Evolutionary conservation across 2,329 filamentous ascomycete genomes (phyloP), one percentile per base, ranked within the genome.

Genomic region (Talaromyces rugulosus): DNA sequence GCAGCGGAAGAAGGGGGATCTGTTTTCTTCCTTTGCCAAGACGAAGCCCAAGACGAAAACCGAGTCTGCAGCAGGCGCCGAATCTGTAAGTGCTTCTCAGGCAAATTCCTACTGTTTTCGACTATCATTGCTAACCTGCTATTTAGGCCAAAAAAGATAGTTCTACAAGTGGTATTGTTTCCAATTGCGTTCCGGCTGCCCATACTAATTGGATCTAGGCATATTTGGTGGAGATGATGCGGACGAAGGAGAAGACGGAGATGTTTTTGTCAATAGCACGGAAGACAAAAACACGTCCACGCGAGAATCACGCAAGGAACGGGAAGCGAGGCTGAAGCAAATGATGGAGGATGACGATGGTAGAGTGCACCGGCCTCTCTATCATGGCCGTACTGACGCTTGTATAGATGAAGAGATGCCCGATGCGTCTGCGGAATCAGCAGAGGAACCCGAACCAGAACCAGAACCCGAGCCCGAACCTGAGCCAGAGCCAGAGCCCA

Each of bases 11-110:
- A 81, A 79, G 16, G 85, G 87, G 2, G 84, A 85, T 63, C 85
- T 96, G 30, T 92, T 95, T 81, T 88, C 89, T 63, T 89, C 91
- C 0, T 96, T 96, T 72, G 89, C 90, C 2, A 88, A 87, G 68
- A 80, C 87, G 4, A 91, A 85, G 69, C 81, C 86, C 9, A 91
- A 87, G 68, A 66, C 66, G 66, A 82, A 77, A 70, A 76, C 68
- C 65, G 80, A 72, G 14, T 69, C 76, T 40, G 69, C 70, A 62
- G 66, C 66, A 56, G 66, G 60, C 6, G 66, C 65, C 27, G 73
- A 78, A 63, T 73, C 74, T 40, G 75, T 78, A 56, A 73, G 76
- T 71, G 12, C 47, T 8, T 51, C 61, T 7, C 58, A 67, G 9
- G 23, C 18, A 60, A 16, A 58, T 23, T 33, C 18, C 42, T 66